Conservation (phyloP, 257 asterid species). For the Solanum dulcamara region DNA sequence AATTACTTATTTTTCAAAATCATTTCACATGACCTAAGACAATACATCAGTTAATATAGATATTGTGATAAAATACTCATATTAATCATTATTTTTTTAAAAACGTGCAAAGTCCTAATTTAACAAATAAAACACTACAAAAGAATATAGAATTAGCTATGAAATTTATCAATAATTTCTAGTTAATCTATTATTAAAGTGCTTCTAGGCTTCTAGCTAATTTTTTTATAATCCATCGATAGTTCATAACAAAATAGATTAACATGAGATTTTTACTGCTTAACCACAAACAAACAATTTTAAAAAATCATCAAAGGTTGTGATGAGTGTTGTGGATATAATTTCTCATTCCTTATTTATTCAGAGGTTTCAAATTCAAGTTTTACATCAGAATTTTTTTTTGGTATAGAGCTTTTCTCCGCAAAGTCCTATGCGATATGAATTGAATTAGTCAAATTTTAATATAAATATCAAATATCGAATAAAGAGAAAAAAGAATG, state of each 20-base stretch:
- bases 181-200: no score
- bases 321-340: no score
- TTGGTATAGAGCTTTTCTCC: background rate
- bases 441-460: no score
- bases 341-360: no score
- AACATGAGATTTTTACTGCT: background rate
- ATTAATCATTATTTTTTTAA: background rate
- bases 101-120: background rate
- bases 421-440: accelerated
- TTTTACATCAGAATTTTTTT: no score
- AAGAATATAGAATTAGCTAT: background rate
- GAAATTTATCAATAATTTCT: no score
- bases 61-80: background rate
- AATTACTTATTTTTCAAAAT: background rate
- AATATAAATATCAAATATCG: no score
- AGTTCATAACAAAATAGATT: background rate
- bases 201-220: background rate
- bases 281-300: no score
- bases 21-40: background rate
- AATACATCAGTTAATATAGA: background rate
- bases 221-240: no score
- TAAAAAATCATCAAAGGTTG: background rate
- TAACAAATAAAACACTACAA: background rate
- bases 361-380: background rate
- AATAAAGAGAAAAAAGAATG: no score